Evolutionary conservation across 2,329 filamentous ascomycete genomes (phyloP).

Genomic region (Davidsoniella neocaledoniae): DNA sequence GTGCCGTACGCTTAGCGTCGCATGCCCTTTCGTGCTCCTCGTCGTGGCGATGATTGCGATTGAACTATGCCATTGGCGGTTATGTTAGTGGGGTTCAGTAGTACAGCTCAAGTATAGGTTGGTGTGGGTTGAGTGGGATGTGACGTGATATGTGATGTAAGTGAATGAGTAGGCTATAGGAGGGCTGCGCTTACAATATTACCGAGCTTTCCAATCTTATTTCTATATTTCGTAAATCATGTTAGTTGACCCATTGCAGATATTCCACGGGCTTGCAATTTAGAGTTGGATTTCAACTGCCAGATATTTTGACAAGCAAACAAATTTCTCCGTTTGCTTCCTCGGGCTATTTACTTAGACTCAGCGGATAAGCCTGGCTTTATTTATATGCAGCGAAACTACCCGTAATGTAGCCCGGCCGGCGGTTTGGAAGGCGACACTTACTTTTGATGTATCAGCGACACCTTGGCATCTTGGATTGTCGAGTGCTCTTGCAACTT

Average conservation of each 20-base stretch:
- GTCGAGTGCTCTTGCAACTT: conserved; percentile 9
- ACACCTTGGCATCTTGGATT: conserved; percentile 26
- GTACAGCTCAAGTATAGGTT: not conserved
- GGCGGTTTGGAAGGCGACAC: conserved; percentile 10
- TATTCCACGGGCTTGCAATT: not conserved
- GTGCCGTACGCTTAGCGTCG: conserved; percentile 60
- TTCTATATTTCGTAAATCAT: conserved; percentile 16
- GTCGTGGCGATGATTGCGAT: conserved; percentile 79
- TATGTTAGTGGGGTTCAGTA: not conserved
- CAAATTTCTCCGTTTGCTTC: no score
- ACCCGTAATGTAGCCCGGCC: no score
- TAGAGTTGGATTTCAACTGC: not conserved
- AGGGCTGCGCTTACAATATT: conserved; percentile 34
- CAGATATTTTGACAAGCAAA: no score
- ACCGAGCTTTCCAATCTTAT: conserved; percentile 45
- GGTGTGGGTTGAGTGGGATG: not conserved
- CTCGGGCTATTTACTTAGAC: not conserved
- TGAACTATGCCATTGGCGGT: conserved; percentile 35
- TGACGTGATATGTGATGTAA: not conserved
- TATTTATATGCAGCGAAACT: not conserved
- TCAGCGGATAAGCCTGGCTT: not conserved
- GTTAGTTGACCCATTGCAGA: not conserved
- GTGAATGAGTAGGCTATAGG: not conserved
- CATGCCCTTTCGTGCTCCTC: conserved; percentile 77
- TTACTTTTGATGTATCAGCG: conserved; percentile 42